Evolutionary conservation across 225 moss, liverwort and hornwort genomes (phyloP).

Genomic region (Anthoceros angustus): DNA sequence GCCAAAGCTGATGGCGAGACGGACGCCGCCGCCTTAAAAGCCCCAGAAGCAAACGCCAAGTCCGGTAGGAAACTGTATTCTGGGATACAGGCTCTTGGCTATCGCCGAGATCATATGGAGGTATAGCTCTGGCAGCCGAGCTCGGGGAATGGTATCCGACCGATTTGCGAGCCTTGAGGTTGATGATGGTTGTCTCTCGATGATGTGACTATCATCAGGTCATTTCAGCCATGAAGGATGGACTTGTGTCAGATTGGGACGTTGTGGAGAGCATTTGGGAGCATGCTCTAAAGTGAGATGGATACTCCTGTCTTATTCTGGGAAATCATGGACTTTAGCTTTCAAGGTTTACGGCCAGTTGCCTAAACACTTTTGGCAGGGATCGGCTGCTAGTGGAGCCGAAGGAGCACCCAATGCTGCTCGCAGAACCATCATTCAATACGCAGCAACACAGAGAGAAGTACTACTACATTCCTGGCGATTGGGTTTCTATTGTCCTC

Average conservation of each 20-base stretch:
- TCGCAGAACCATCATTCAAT: slow-evolving; percentile 86
- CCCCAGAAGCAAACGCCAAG: slow-evolving; percentile 40
- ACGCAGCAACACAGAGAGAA: slow-evolving; percentile 81
- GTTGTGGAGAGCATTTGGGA: slow-evolving; percentile 82
- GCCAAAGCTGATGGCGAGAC: slow-evolving; percentile 32
- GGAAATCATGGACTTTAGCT: slow-evolving; percentile 5
- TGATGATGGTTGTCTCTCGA: not conserved
- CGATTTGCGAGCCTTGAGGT: not conserved
- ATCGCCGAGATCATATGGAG: slow-evolving; percentile 73
- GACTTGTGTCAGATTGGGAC: slow-evolving; percentile 72
- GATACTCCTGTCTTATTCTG: slow-evolving; percentile 7
- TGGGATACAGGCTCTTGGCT: slow-evolving; percentile 65
- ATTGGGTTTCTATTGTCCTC: not conserved
- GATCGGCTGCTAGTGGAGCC: slow-evolving; percentile 71
- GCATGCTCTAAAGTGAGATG: slow-evolving; percentile 47
- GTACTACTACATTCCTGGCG: slow-evolving; percentile 18
- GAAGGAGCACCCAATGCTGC: slow-evolving; percentile 83
- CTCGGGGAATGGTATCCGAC: not conserved
- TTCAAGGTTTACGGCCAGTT: slow-evolving; percentile 7
- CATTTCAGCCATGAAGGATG: slow-evolving; percentile 74
- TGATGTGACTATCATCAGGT: slow-evolving; percentile 21
- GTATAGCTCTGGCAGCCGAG: slow-evolving; percentile 7
- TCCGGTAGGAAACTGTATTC: slow-evolving; percentile 50
- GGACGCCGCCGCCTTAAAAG: slow-evolving; percentile 34
- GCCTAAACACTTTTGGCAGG: slow-evolving; percentile 11